Evolutionary conservation across 2,329 filamentous ascomycete genomes (phyloP).

Genomic region (Colletotrichum lindemuthianum): DNA sequence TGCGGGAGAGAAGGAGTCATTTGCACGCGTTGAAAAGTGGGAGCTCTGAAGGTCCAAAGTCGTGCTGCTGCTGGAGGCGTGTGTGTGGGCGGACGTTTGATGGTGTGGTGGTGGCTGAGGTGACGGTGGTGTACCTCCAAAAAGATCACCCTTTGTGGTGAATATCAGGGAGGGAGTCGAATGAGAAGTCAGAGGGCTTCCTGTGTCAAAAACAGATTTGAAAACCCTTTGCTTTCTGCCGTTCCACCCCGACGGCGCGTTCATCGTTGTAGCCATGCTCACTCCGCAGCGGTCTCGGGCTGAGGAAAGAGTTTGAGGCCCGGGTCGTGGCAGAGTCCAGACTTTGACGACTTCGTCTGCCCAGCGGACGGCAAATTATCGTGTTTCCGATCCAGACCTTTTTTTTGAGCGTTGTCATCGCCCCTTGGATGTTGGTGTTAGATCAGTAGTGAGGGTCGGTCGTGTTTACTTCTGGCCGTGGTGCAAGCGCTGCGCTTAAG

Average conservation of each 20-base stretch:
- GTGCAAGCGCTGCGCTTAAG: constrained; percentile 36
- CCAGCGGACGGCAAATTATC: not conserved
- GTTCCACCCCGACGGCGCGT: constrained; percentile 29
- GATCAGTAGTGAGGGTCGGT: constrained; percentile 4
- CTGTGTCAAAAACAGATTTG: constrained; percentile 65
- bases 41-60: constrained; percentile 36
- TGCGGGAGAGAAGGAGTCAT: constrained; percentile 19
- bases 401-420: not conserved
- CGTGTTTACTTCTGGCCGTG: constrained; percentile 35
- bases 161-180: constrained; percentile 51
- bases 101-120: constrained; percentile 37
- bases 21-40: constrained; percentile 25
- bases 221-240: constrained; percentile 58
- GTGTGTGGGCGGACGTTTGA: constrained; percentile 33
- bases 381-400: not conserved
- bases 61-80: constrained; percentile 13
- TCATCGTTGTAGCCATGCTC: constrained; percentile 27
- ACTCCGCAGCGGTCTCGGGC: constrained; percentile 22
- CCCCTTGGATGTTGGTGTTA: constrained; percentile 8
- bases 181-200: constrained; percentile 59
- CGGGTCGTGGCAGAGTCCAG: constrained; percentile 24
- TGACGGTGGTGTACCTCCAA: constrained; percentile 51
- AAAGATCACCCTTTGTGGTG: constrained; percentile 55
- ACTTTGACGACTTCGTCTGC: not conserved
- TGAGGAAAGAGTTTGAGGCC: constrained; percentile 15